phyloP scores from a whole-genome alignment of 2,329 filamentous ascomycete species.

The Cladobotryum protrusum region DNA sequence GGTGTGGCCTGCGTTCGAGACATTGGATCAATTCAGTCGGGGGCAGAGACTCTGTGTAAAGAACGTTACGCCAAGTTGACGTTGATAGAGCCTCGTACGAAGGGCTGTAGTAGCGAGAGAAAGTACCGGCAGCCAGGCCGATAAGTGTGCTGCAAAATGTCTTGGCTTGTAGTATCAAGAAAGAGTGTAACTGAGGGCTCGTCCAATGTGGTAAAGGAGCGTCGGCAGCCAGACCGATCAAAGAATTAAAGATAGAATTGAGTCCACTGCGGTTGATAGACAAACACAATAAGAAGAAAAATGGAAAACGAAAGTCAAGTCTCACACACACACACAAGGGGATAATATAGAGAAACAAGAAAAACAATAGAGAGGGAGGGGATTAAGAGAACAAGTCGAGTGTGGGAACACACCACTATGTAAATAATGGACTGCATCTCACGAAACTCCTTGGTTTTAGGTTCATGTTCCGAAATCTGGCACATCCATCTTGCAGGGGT shows the following conservation, averaged over 20 bases:
- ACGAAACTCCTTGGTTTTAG: background rate
- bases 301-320: conserved; percentile 23
- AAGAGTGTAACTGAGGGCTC: background rate
- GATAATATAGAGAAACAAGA: conserved; percentile 13
- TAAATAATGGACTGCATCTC: too few relatives aligned
- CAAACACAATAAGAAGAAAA: conserved; percentile 29
- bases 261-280: conserved; percentile 27
- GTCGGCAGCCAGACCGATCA: conserved; percentile 55
- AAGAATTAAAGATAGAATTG: conserved; percentile 32
- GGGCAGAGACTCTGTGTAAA: background rate
- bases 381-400: background rate
- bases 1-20: conserved; percentile 45
- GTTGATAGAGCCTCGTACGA: too few relatives aligned
- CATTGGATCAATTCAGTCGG: conserved; percentile 28
- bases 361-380: background rate
- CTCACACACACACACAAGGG: conserved; percentile 13
- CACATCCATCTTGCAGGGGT: conserved; percentile 1
- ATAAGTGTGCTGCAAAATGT: too few relatives aligned
- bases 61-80: background rate
- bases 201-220: conserved; percentile 33
- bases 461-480: background rate
- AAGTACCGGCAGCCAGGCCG: too few relatives aligned
- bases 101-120: too few relatives aligned
- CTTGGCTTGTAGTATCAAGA: too few relatives aligned
- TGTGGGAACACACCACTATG: background rate